Base-by-base conservation (phyloP, 2,329 filamentous ascomycete species). In the Diaporthe capsici region DNA sequence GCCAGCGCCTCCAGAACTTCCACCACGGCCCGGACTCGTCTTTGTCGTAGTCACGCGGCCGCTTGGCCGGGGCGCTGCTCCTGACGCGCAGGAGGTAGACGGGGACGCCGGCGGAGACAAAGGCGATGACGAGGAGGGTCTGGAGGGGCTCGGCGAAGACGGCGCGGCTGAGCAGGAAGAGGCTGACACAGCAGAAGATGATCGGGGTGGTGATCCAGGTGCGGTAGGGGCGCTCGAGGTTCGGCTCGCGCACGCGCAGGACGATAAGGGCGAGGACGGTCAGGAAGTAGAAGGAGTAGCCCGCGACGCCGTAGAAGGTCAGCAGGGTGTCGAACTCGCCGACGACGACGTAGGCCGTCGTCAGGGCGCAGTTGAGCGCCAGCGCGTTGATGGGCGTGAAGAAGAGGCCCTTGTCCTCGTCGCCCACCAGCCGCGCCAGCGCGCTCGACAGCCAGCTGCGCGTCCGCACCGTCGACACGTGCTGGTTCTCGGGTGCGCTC, bases 141-240 rank as follows among this genome's bases (percentile, higher is more conserved):
- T 99, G 96, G 71, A 98, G 80, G 6, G 97, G 97, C 84, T 98
- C 93, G 44, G 95, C 94, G 82, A 99, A 97, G 20, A 98, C 92
- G 4, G 96, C 95, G 70, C 97, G 89, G 81, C 92, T 96, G 57
- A 99, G 90, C 78, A 99, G 84, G 82, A 99, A 99, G 78, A 99
- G 84, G 82, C 95, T 98, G 53, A 99, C 97, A 82, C 97, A 99
- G 89, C 97, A 99, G 83, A 99, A 99, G 74, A 98, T 96, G 78
- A 99, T 96, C 15, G 97, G 97, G 3, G 97, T 99, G 0, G 93
- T 94, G 81, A 99, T 98, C 97, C 96, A 99, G 4, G 96, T 98
- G 83, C 92, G 93, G 85, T 99, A 99, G 0, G 97, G 96, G 37
- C 97, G 87, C 83, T 98, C 95, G 61, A 99, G 89, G 77, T 93